These are phyloP conservation scores for Neonectria faginata DNA, from an alignment of 2,329 filamentous ascomycete genomes.

Conservation along the genomic window DNA sequence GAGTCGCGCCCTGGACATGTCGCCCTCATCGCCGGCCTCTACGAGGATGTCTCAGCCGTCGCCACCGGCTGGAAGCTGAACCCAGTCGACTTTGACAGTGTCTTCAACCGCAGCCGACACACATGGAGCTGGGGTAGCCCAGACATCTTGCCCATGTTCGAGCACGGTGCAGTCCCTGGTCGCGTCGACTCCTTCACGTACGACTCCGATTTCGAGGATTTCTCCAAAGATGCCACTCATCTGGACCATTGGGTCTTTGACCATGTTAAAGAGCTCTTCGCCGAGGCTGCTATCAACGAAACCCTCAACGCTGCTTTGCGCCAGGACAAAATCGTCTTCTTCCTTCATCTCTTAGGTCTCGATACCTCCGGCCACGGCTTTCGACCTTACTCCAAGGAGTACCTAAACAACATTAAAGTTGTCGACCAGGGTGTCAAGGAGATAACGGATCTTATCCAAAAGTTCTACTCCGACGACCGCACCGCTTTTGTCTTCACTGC, in stretches of 20 bases:
- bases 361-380: constrained; percentile 90
- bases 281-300: constrained; percentile 80
- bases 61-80: constrained; percentile 99
- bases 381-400: constrained; percentile 94
- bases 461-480: constrained; percentile 86
- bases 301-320: constrained; percentile 79
- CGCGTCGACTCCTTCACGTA: constrained; percentile 91
- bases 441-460: constrained; percentile 81
- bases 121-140: constrained; percentile 99
- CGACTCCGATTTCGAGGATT: constrained; percentile 87
- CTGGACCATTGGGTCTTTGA: constrained; percentile 98
- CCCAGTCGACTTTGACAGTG: constrained; percentile 97
- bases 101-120: constrained; percentile 96
- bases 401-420: constrained; percentile 92
- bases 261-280: constrained; percentile 87
- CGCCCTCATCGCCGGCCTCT: constrained; percentile 93
- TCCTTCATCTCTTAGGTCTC: constrained; percentile 90
- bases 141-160: constrained; percentile 97
- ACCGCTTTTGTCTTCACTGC: constrained; percentile 98
- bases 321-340: constrained; percentile 92
- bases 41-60: constrained; percentile 97
- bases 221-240: constrained; percentile 81
- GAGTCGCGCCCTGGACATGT: constrained; percentile 97
- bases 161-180: constrained; percentile 88
- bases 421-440: constrained; percentile 92